These are phyloP conservation scores for Pholiota molesta DNA, from an alignment of 768 basidiomycete genomes.

Conservation along the genomic window DNA sequence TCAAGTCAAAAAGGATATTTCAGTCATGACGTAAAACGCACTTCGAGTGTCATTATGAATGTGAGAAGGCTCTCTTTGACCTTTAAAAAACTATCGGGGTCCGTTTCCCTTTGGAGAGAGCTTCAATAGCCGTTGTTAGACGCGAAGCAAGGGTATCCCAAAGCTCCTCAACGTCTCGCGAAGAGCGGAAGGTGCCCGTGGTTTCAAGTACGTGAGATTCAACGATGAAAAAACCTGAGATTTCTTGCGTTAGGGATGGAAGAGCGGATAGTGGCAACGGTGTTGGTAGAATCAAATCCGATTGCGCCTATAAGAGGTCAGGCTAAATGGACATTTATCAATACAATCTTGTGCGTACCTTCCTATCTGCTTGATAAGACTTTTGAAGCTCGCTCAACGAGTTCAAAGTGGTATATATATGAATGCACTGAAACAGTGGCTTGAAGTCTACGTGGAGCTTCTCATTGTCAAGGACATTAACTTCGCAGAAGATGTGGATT, in stretches of 20 bases:
- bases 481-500: constrained; percentile 42
- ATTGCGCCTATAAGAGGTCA: constrained; percentile 76
- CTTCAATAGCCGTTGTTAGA: constrained; percentile 72
- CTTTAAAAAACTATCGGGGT: constrained; percentile 79
- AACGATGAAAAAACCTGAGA: constrained; percentile 97
- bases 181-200: constrained; percentile 87
- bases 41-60: constrained; percentile 94
- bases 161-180: constrained; percentile 89
- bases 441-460: constrained; percentile 89
- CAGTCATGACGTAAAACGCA: constrained; percentile 32
- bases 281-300: constrained; percentile 86
- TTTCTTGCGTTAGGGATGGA: constrained; percentile 83
- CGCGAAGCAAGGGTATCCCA: constrained; percentile 87
- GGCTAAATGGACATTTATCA: not conserved
- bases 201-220: constrained; percentile 91
- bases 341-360: constrained; percentile 46
- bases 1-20: constrained; percentile 1
- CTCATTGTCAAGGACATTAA: constrained; percentile 91
- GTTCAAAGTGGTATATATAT: constrained; percentile 92
- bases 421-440: constrained; percentile 94
- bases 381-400: constrained; percentile 87
- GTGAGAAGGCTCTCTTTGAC: constrained; percentile 84
- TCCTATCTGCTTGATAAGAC: constrained; percentile 97
- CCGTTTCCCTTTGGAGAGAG: constrained; percentile 72
- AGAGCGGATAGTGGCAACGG: constrained; percentile 70